Percentiles rank a stretch among this genome's conserved stretches.
phyloP scores from a whole-genome alignment of 2,329 filamentous ascomycete species.

The Ilyonectria destructans region DNA sequence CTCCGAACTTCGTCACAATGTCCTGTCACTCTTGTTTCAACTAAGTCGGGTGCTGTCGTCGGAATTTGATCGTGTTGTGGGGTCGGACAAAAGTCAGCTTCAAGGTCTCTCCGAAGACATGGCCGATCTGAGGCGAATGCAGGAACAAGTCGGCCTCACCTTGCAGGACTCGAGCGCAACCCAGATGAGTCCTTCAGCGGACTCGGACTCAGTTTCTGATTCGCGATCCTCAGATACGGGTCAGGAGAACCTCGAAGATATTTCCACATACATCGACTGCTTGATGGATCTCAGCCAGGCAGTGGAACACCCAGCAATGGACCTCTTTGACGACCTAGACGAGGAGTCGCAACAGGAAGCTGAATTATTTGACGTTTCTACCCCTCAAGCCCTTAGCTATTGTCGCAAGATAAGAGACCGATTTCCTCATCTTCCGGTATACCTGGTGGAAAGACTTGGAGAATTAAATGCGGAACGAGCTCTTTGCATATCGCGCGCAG shows the following conservation, averaged over 20 bases:
- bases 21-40: background rate
- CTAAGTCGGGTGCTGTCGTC: background rate
- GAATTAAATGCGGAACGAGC: background rate
- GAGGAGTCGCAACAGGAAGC: background rate
- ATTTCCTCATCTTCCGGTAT: background rate
- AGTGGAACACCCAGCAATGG: background rate
- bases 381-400: background rate
- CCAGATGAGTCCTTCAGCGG: background rate
- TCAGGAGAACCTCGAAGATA: background rate
- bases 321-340: background rate
- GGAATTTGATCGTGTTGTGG: background rate
- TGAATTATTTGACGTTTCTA: background rate
- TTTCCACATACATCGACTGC: background rate
- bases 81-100: background rate
- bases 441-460: background rate
- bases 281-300: background rate
- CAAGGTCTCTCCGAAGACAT: background rate
- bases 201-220: background rate
- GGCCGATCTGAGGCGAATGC: background rate
- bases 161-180: background rate
- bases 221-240: background rate
- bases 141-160: background rate
- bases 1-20: background rate
- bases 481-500: background rate
- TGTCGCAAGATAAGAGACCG: background rate